These are phyloP conservation scores for Sphagnum contortum DNA, from an alignment of 225 moss, liverwort and hornwort species.

Conservation along the genomic window DNA sequence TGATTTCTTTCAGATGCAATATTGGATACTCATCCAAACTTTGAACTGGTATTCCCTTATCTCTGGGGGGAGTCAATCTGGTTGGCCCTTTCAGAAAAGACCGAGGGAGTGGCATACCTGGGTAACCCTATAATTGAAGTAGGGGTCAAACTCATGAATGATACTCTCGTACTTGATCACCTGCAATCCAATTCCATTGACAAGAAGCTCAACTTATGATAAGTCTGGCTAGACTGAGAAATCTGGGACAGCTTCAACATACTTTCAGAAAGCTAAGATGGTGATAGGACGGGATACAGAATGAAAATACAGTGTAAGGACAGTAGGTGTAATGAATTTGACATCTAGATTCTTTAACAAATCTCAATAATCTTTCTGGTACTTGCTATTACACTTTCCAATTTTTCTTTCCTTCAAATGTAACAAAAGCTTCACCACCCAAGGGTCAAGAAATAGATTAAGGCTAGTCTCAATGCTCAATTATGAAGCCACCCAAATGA, in stretches of 20 bases:
- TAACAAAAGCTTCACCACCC: too few relatives aligned
- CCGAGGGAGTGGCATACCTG: slow-evolving; percentile 38
- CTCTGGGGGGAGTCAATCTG: too few relatives aligned
- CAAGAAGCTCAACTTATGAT: slow-evolving; percentile 2
- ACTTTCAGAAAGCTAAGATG: not conserved
- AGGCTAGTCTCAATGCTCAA: too few relatives aligned
- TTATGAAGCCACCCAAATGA: too few relatives aligned
- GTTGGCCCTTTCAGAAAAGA: too few relatives aligned
- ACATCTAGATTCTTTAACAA: slow-evolving; percentile 1
- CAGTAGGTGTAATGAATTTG: not conserved
- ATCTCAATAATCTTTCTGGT: not conserved
- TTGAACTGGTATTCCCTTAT: too few relatives aligned
- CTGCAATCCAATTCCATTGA: slow-evolving; percentile 21
- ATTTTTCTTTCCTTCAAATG: not conserved
- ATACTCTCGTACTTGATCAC: slow-evolving; percentile 99
- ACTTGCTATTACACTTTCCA: not conserved
- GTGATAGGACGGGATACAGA: too few relatives aligned
- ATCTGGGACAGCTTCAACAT: not conserved
- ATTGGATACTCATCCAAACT: too few relatives aligned
- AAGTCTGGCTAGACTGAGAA: not conserved
- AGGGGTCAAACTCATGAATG: slow-evolving; percentile 99
- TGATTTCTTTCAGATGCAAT: too few relatives aligned
- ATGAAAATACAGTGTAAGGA: too few relatives aligned
- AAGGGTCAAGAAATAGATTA: too few relatives aligned
- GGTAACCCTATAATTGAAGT: slow-evolving; percentile 98